A percentile compares a stretch with the other conserved stretches of the same genome.
These are phyloP conservation scores for Pittosporum tobira DNA, from an alignment of 129 eudicot species.

Conservation along the genomic window DNA sequence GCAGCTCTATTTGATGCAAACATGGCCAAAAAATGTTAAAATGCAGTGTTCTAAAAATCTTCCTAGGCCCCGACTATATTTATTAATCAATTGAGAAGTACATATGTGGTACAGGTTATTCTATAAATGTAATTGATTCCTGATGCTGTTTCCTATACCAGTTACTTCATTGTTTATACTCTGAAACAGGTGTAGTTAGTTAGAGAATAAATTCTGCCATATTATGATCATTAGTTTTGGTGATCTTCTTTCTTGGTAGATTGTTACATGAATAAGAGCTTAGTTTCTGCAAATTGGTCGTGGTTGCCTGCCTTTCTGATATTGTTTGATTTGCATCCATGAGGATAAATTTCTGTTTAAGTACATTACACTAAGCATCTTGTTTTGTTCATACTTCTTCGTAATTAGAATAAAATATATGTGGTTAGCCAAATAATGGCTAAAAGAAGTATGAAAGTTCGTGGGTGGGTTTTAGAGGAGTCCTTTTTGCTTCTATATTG, in stretches of 20 bases:
- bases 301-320: background rate
- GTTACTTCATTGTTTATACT: background rate
- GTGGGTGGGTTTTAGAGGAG: too few relatives aligned
- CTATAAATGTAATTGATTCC: background rate
- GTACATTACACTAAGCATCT: too few relatives aligned
- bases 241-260: background rate
- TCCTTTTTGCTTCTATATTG: too few relatives aligned
- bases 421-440: background rate
- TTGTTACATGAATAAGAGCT: background rate
- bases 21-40: background rate
- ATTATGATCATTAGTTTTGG: background rate
- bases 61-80: background rate
- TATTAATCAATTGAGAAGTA: too few relatives aligned
- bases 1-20: slow-evolving; percentile 7
- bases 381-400: background rate
- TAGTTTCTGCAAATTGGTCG: background rate
- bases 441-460: background rate
- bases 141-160: background rate
- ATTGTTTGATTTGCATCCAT: background rate
- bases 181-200: background rate
- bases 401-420: background rate
- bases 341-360: background rate
- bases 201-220: background rate
- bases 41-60: background rate
- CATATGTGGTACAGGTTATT: background rate